Evolutionary conservation across 306 rosid species (phyloP), one percentile per base, ranked within the genome.

Genomic region (Quercus glauca): DNA sequence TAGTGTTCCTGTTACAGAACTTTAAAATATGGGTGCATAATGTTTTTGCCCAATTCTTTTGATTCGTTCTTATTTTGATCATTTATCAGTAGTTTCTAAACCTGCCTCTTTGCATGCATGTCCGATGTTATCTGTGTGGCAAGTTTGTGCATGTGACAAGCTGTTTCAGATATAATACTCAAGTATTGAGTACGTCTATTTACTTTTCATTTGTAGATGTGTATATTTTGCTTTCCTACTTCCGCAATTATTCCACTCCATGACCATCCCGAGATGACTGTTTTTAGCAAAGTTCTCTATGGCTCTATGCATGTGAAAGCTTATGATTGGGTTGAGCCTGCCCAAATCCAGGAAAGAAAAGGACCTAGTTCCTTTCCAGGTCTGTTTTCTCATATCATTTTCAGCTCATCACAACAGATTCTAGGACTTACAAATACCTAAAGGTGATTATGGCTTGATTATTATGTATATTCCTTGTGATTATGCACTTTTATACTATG

Each of bases 211-310:
- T 29, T 81, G 93, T 93, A 94, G 99, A 92, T 95, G 86, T 92
- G 98, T 82, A 84, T 95, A 58, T 92, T 95, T 81, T 84, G 98
- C 80, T 95, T 95, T 83, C 98, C 99, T 21, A 89, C 97, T 75
- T 95, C 99, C 71, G 77, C 99, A 0, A 89, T 87, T 81, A 91
- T 95, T 83, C 97, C 97, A 55, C 98, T 95, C 21, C 99, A 95
- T 68, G 99, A 91, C 84, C 99, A 92, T 83, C 99, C 99, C n/a
- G 90, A 87, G 84, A 95, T 95, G 99, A 92, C 96, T 73, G 97
- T 95, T 79, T 91, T 90, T 77, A 95, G 97, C 90, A 95, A 95
- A 90, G 79, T 92, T 88, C 92, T 95, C 26, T 95, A 90, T 75
- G 99, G 99, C 74, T 94, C 97, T 83, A 82, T 94, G 89, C 97